Base-by-base conservation (phyloP, 2,329 filamentous ascomycete species). In the Cladobotryum protrusum region DNA sequence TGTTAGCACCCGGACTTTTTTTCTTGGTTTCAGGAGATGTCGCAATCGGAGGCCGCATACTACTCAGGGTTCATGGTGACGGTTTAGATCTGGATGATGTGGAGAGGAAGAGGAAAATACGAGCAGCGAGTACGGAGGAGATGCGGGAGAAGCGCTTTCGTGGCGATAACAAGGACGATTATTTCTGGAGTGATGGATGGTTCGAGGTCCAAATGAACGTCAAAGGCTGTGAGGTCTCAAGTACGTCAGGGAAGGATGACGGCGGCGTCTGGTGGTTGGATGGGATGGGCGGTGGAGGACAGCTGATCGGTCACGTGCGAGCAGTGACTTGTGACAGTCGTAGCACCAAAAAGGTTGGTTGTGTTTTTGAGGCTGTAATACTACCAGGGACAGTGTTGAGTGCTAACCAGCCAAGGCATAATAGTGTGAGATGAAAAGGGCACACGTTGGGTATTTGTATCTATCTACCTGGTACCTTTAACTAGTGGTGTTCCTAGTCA, bases 31-130 rank as follows among this genome's bases (percentile, higher is more conserved):
- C 58, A 67, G 63, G 63, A 61, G 63, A 52, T 55, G 58, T 60
- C 60, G 58, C 60, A 57, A 57, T 56, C 56, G 19, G 58, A 47
- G 44, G 53, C 57, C 63, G 83, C 87, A 69, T 84, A 93, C 88
- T 81, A 93, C 88, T 93, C 88, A 69, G 88, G 88, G 80, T 93
- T 93, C 88, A 93, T 93, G 68, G 63, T 88, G 78, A 71, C 67
- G 67, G 65, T 48, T 56, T 55, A 53, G 47, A 36, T 42, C 53
- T 54, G 36, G 56, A 50, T 60, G 63, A 59, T 61, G 64, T 57
- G 59, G 58, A 55, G 53, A 48, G 52, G 52, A 52, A 45, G 47
- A 52, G 50, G 24, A 29, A 29, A 29, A 29, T 37, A 29, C 54
- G 50, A 50, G 52, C 43, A 52, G 43, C 50, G 42, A 44, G 19